Percentiles rank a stretch among this genome's conserved stretches.
These are phyloP conservation scores for Coniosporium apollinis DNA, from an alignment of 495 filamentous ascomycete genomes.

Conservation along the genomic window DNA sequence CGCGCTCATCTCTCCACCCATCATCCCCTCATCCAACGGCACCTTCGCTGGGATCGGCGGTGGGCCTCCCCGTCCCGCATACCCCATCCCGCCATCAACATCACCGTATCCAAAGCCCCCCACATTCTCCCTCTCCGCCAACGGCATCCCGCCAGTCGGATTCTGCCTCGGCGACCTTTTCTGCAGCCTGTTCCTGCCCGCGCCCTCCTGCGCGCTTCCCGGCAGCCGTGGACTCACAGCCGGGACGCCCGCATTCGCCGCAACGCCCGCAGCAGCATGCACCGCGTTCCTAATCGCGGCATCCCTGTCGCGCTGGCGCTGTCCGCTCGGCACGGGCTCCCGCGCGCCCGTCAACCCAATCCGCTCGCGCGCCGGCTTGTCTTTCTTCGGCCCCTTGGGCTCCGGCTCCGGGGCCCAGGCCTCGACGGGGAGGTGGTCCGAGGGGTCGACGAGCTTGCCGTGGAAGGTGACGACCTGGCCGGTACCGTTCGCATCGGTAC, in stretches of 20 bases:
- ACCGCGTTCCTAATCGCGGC: conserved; percentile 10
- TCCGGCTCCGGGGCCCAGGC: conserved; percentile 93
- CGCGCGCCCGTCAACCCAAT: conserved; percentile 9
- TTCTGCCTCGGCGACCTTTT: conserved; percentile 6
- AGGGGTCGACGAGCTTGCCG: conserved; percentile 78
- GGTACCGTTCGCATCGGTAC: neutral
- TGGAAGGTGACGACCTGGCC: conserved; percentile 55
- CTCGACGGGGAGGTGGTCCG: conserved; percentile 78
- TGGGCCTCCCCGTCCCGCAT: conserved; percentile 18
- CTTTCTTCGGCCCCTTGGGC: conserved; percentile 37
- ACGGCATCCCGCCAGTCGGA: conserved; percentile 5
- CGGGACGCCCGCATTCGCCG: conserved; percentile 10
- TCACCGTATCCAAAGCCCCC: conserved; percentile 26
- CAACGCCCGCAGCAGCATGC: neutral
- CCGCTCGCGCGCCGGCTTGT: conserved; percentile 27
- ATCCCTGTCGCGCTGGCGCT: conserved; percentile 8
- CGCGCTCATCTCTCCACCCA: conserved; percentile 36
- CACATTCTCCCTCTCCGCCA: conserved; percentile 4
- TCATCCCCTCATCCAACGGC: conserved; percentile 31
- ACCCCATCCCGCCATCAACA: conserved; percentile 7
- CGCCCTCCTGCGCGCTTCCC: neutral
- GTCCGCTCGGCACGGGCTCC: conserved; percentile 9
- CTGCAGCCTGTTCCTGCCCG: conserved; percentile 9
- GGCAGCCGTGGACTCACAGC: conserved; percentile 5
- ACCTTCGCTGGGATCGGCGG: conserved; percentile 67